These are phyloP conservation scores for Syzygium jambos DNA, from an alignment of 345 rosid genomes.

Conservation along the genomic window DNA sequence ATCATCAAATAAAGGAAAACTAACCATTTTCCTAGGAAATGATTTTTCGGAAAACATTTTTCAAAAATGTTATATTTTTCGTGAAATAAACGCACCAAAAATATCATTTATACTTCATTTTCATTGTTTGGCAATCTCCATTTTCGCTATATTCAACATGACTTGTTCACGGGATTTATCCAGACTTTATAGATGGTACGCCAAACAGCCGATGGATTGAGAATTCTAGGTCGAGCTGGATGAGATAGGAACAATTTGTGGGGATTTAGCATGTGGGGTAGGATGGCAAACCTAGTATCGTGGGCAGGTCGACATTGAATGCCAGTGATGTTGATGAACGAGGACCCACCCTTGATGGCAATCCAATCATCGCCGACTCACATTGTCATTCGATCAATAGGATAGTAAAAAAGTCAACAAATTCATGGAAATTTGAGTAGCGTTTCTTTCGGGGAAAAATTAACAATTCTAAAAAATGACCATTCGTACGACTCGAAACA, in stretches of 20 bases:
- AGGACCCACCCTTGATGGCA: slow-evolving; percentile 4
- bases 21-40: too few relatives aligned
- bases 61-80: too few relatives aligned
- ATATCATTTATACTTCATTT: not conserved
- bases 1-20: too few relatives aligned
- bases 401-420: not conserved
- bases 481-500: fast-evolving
- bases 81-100: too few relatives aligned
- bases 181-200: not conserved
- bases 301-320: slow-evolving; percentile 15
- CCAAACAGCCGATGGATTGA: not conserved
- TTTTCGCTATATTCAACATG: not conserved
- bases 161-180: not conserved
- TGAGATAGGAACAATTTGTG: not conserved
- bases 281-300: slow-evolving; percentile 11
- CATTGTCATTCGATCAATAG: not conserved
- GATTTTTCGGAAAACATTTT: too few relatives aligned
- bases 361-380: slow-evolving; percentile 21
- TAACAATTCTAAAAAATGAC: too few relatives aligned
- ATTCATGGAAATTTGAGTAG: not conserved
- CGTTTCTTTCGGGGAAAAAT: fast-evolving
- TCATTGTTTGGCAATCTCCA: not conserved
- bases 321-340: not conserved
- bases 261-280: too few relatives aligned
- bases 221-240: not conserved